A percentile compares a stretch with the other conserved stretches of the same genome.
phyloP scores from a whole-genome alignment of 2,329 filamentous ascomycete species.

The Apiospora sp. region DNA sequence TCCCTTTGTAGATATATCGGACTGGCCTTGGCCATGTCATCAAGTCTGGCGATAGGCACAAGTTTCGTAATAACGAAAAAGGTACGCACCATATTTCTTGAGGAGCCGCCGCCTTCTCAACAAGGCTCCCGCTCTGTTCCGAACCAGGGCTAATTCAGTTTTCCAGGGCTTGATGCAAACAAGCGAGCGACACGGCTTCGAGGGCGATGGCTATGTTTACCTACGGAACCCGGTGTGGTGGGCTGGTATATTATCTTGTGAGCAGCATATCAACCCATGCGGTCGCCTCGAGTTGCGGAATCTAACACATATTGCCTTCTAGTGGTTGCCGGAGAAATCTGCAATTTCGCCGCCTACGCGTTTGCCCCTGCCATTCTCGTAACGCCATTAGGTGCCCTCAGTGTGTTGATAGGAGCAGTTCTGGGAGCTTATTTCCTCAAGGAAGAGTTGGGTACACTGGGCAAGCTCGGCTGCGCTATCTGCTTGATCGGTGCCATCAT shows the following conservation, averaged over 20 bases:
- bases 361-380: conserved; percentile 99
- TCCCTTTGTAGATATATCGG: conserved; percentile 71
- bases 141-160: not conserved
- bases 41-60: conserved; percentile 81
- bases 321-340: conserved; percentile 94
- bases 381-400: conserved; percentile 91
- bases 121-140: not conserved
- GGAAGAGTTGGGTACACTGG: conserved; percentile 88
- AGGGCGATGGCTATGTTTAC: conserved; percentile 95
- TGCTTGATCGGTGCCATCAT: conserved; percentile 96
- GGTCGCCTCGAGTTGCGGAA: conserved; percentile 23
- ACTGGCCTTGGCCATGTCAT: conserved; percentile 76
- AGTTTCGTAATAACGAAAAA: conserved; percentile 99
- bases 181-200: conserved; percentile 90
- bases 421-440: conserved; percentile 93
- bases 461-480: conserved; percentile 94
- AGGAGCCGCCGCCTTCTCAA: conserved; percentile 7
- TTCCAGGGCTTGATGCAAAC: conserved; percentile 85
- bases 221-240: conserved; percentile 96
- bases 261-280: conserved; percentile 44
- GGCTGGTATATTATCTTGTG: conserved; percentile 90
- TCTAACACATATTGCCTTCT: conserved; percentile 29
- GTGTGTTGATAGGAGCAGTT: conserved; percentile 93
- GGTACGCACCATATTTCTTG: conserved; percentile 56
- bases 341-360: conserved; percentile 97